Evolutionary conservation across 2,329 filamentous ascomycete genomes (phyloP).

Genomic region (Aureobasidium zeae): DNA sequence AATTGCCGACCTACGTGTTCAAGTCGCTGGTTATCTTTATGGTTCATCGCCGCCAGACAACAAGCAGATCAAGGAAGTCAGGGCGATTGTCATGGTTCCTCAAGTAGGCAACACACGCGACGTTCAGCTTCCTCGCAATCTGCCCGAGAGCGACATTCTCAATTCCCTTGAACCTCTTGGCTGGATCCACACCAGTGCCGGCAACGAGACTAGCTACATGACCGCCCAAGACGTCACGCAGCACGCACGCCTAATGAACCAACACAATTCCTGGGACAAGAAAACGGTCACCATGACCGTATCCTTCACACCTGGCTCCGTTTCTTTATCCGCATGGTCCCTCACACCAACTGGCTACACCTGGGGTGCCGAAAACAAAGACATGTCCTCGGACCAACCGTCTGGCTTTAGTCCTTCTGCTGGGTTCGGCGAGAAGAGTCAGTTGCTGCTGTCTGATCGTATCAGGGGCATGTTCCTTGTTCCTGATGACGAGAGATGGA

Average conservation of each 20-base stretch:
- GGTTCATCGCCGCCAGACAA: slow-evolving; percentile 89
- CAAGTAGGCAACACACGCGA: slow-evolving; percentile 91
- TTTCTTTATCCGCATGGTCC: slow-evolving; percentile 88
- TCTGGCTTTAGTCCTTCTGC: slow-evolving; percentile 71
- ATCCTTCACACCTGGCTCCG: slow-evolving; percentile 91
- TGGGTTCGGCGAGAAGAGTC: slow-evolving; percentile 88
- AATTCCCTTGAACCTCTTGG: slow-evolving; percentile 80
- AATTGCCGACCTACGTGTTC: slow-evolving; percentile 89
- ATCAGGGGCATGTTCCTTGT: slow-evolving; percentile 95
- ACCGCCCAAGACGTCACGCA: slow-evolving; percentile 88
- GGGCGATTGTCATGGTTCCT: slow-evolving; percentile 93
- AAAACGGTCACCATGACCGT: slow-evolving; percentile 93
- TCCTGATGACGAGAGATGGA: slow-evolving; percentile 84
- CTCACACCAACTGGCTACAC: slow-evolving; percentile 88
- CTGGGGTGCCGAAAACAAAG: slow-evolving; percentile 95
- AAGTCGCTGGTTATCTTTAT: slow-evolving; percentile 93
- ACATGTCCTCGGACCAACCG: slow-evolving; percentile 83
- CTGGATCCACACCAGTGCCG: slow-evolving; percentile 89
- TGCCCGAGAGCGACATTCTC: slow-evolving; percentile 88
- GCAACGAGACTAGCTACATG: slow-evolving; percentile 95
- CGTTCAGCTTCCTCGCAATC: slow-evolving; percentile 77
- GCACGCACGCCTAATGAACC: slow-evolving; percentile 80
- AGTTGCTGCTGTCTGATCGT: slow-evolving; percentile 83
- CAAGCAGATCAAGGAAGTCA: slow-evolving; percentile 91
- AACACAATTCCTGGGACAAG: slow-evolving; percentile 72